These are phyloP conservation scores for Paraconiothyrium sp. DNA, from an alignment of 2,329 filamentous ascomycete genomes.

Conservation along the genomic window DNA sequence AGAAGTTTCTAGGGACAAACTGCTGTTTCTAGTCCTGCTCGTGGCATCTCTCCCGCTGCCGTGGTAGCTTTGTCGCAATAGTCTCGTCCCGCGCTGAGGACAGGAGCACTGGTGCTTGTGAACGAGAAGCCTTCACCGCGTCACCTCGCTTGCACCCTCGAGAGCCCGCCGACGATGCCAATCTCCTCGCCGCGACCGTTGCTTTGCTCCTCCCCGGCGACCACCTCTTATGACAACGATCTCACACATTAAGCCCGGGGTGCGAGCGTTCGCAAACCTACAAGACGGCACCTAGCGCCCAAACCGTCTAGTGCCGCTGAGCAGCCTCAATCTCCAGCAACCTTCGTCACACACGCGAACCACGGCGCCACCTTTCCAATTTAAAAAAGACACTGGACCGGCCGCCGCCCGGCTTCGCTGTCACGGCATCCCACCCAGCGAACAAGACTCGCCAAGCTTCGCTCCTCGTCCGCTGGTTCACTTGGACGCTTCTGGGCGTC, in stretches of 20 bases:
- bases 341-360: constrained; percentile 17
- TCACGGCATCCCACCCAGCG: constrained; percentile 2
- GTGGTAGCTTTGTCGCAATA: background rate
- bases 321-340: constrained; percentile 18
- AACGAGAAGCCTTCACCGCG: background rate
- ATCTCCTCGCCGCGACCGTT: constrained; percentile 7
- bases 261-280: constrained; percentile 1
- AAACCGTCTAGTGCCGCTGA: constrained; percentile 4
- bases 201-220: background rate
- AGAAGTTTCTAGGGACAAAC: constrained; percentile 1
- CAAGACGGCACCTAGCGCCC: background rate
- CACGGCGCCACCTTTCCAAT: constrained; percentile 14
- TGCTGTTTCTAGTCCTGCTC: constrained; percentile 6
- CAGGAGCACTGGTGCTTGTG: background rate
- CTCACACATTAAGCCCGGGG: constrained; percentile 4
- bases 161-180: background rate
- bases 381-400: constrained; percentile 16
- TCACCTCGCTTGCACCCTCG: constrained; percentile 5
- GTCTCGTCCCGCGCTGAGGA: background rate
- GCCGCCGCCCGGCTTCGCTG: constrained; percentile 19
- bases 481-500: background rate
- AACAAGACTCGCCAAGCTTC: constrained; percentile 43
- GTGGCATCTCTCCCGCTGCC: background rate
- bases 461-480: constrained; percentile 5
- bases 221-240: constrained; percentile 8